Evolutionary conservation across 2,329 filamentous ascomycete genomes (phyloP).

Genomic region (Alternaria viburni): DNA sequence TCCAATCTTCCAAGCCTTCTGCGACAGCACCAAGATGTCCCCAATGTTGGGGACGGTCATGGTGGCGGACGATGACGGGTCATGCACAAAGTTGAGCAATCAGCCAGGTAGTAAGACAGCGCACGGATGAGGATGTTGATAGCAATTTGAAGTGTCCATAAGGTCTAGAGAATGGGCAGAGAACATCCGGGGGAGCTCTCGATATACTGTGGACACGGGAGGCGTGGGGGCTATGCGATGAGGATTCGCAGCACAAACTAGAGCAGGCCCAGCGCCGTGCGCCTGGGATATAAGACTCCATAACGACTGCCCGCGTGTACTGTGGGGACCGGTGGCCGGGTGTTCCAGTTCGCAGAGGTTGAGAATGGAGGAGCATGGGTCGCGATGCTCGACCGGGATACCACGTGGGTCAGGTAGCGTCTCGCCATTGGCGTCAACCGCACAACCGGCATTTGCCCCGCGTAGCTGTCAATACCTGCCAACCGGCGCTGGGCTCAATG

Average conservation of each 20-base stretch:
- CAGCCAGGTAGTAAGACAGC: background rate
- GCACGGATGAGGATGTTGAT: background rate
- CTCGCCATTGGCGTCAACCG: conserved; percentile 28
- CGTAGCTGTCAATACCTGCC: conserved; percentile 14
- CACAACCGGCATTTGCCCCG: conserved; percentile 11
- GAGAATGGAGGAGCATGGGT: conserved; percentile 12
- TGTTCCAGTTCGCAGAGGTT: conserved; percentile 20
- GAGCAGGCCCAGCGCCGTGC: conserved; percentile 30
- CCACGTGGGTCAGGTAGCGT: conserved; percentile 32
- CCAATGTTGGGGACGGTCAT: conserved; percentile 49
- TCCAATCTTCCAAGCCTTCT: conserved; percentile 55
- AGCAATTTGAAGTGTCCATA: background rate
- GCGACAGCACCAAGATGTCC: conserved; percentile 55
- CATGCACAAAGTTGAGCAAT: conserved; percentile 14
- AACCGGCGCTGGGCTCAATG: conserved; percentile 5
- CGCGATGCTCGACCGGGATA: conserved; percentile 15
- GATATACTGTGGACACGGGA: conserved; percentile 26
- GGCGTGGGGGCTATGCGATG: conserved; percentile 30
- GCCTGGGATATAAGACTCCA: conserved; percentile 24
- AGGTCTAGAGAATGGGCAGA: background rate
- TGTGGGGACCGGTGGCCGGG: conserved; percentile 20
- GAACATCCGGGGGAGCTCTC: conserved; percentile 24
- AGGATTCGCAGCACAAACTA: conserved; percentile 13
- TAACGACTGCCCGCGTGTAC: conserved; percentile 3
- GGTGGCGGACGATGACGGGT: conserved; percentile 4